Base-by-base conservation (phyloP, 2,329 filamentous ascomycete species). In the Pseudodiploospora longispora region DNA sequence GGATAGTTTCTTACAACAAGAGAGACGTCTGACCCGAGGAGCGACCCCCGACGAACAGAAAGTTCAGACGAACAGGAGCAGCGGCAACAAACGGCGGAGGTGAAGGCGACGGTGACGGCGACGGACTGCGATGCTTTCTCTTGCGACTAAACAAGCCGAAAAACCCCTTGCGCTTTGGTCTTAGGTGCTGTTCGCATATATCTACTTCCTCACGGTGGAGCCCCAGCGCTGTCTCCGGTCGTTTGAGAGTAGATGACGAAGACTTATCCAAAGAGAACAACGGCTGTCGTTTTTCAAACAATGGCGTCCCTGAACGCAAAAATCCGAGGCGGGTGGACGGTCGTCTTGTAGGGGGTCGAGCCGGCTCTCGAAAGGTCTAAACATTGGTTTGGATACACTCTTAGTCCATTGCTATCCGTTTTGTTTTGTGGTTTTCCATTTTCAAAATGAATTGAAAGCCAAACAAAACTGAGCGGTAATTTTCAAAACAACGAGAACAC, bases 21-120 rank as follows among this genome's bases (percentile, higher is more conserved):
- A 67, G 50, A 8, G 62, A 64, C 1, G 65, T 67, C 52, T 67
- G 65, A 2, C 65, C 65, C 2, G 55, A 52, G 1, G 40, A 43
- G 3, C 52, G 52, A 12, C 56, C 55, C 0, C 65, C 65, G 1
- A 67, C 61, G 46, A 66, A 67, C 45, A 67, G 46, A 44, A 65
- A 64, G 34, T 60, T 63, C 28, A 67, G 44, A 8, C 53, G 51
- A 7, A 61, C 41, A 4, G 57, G 59, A 31, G 52, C 51, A 0
- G 44, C 36, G 12, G 43, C 45, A n/a, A 48, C 34, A 6, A 37
- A 19, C 6, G 34, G 29, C 7, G 30, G 7, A 19, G 19, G 19
- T 19, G 4, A 27, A 32, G n/a, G 29, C 34, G 30, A 41, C 41
- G 31, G 44, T 27, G 51, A 47, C 6, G 41, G 47, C 8, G 49